phyloP scores from a whole-genome alignment of 768 basidiomycete genomes.

The Lentinula aciculospora region DNA sequence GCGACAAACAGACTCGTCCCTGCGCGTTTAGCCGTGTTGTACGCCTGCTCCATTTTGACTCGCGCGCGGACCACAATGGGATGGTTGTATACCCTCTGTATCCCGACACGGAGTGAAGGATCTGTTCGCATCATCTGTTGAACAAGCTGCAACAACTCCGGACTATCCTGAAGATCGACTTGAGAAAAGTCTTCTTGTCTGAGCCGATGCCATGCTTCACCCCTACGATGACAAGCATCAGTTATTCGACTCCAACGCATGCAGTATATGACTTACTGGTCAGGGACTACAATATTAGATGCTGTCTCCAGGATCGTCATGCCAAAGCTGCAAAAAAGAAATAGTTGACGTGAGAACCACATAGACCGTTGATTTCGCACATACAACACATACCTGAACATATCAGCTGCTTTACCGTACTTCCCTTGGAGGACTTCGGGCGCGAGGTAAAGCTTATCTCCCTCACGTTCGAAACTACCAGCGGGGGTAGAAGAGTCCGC shows the following conservation, averaged over 20 bases:
- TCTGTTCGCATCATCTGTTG: slow-evolving; percentile 74
- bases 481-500: slow-evolving; percentile 24
- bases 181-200: slow-evolving; percentile 89
- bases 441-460: slow-evolving; percentile 95
- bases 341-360: slow-evolving; percentile 35
- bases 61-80: slow-evolving; percentile 61
- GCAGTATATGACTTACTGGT: slow-evolving; percentile 61
- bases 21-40: slow-evolving; percentile 25
- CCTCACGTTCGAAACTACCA: slow-evolving; percentile 84
- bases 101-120: slow-evolving; percentile 51
- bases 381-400: slow-evolving; percentile 77
- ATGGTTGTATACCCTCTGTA: slow-evolving; percentile 54
- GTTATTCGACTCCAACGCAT: slow-evolving; percentile 10
- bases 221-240: slow-evolving; percentile 48
- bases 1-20: slow-evolving; percentile 44
- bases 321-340: slow-evolving; percentile 61
- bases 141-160: slow-evolving; percentile 63
- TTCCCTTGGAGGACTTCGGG: slow-evolving; percentile 90
- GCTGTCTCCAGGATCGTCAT: slow-evolving; percentile 95
- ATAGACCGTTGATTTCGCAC: slow-evolving; percentile 26
- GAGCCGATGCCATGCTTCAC: slow-evolving; percentile 89
- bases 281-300: slow-evolving; percentile 94
- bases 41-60: slow-evolving; percentile 52
- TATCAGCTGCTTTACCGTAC: slow-evolving; percentile 92
- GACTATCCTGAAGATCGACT: slow-evolving; percentile 63